phyloP scores from a whole-genome alignment of 306 rosid species.

The Trichosanthes cucumerina region DNA sequence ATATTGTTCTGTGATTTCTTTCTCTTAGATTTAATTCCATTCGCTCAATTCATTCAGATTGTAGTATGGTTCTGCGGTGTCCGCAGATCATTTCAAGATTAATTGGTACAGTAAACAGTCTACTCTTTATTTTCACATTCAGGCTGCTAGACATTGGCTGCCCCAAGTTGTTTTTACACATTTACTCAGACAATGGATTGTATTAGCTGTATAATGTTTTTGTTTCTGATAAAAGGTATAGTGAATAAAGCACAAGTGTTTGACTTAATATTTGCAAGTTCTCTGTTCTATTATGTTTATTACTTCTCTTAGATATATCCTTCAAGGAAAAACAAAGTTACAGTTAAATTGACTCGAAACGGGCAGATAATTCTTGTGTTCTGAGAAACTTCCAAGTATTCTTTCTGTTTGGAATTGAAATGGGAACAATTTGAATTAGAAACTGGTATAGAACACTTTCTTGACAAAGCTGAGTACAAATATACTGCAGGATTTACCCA shows the following conservation, averaged over 20 bases:
- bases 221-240: slow-evolving; percentile 7
- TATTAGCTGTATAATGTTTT: slow-evolving; percentile 11
- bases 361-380: neutral
- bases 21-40: slow-evolving; percentile 8
- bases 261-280: neutral
- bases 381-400: neutral
- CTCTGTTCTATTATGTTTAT: neutral
- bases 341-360: neutral
- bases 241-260: slow-evolving; percentile 11
- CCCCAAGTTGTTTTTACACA: slow-evolving; percentile 7
- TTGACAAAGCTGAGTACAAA: neutral
- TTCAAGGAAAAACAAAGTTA: neutral
- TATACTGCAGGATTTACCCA: neutral
- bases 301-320: neutral
- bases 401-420: neutral
- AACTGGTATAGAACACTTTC: neutral
- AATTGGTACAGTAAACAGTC: slow-evolving; percentile 14
- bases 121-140: slow-evolving; percentile 8
- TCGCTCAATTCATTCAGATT: slow-evolving; percentile 8
- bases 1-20: neutral
- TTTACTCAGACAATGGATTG: slow-evolving; percentile 9
- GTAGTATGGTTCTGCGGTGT: neutral
- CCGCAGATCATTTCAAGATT: slow-evolving; percentile 8
- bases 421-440: neutral
- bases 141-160: slow-evolving; percentile 8